These are phyloP conservation scores for Aureobasidium sp. DNA, from an alignment of 2,329 filamentous ascomycete genomes.

Conservation along the genomic window DNA sequence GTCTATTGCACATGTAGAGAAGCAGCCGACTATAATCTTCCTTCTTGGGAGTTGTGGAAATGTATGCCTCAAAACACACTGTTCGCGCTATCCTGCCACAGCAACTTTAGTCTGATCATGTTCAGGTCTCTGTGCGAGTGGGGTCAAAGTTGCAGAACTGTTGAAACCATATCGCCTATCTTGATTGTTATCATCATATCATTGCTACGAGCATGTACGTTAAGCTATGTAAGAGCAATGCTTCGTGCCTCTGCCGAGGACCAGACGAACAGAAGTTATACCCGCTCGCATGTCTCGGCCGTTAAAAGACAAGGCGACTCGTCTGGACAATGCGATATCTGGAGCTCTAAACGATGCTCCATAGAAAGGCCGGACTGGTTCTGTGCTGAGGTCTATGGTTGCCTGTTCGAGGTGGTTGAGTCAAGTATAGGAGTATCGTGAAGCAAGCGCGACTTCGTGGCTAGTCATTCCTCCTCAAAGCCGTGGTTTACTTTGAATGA, in stretches of 20 bases:
- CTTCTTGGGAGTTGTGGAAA: neutral
- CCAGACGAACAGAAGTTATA: neutral
- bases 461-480: neutral
- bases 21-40: neutral
- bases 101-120: neutral
- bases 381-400: neutral
- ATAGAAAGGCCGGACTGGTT: neutral
- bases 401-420: neutral
- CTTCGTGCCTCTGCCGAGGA: neutral
- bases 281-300: neutral
- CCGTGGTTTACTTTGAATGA: neutral
- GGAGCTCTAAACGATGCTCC: neutral
- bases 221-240: neutral
- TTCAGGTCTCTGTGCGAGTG: neutral
- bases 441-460: neutral
- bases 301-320: neutral
- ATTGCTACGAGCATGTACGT: neutral
- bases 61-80: neutral
- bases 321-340: neutral
- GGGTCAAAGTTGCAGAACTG: neutral
- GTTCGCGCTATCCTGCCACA: neutral
- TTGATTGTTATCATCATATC: neutral
- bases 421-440: neutral
- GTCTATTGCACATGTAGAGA: neutral
- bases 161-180: neutral